These are phyloP conservation scores for Didymella glomerata DNA, from an alignment of 2,329 filamentous ascomycete species.

Conservation along the genomic window DNA sequence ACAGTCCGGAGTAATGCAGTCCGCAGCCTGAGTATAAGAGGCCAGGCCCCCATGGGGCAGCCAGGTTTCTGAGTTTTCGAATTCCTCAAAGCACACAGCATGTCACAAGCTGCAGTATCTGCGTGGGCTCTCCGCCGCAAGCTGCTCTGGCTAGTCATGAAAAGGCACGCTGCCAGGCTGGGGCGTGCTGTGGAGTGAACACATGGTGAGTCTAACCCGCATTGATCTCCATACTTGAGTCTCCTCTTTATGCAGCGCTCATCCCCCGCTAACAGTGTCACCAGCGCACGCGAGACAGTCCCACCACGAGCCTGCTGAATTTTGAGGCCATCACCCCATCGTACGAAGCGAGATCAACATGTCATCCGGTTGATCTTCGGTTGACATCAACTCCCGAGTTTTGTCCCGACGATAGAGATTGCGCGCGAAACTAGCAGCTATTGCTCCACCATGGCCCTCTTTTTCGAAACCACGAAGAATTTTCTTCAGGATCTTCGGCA, in stretches of 20 bases:
- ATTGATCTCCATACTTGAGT: slow-evolving; percentile 9
- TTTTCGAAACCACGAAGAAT: slow-evolving; percentile 32
- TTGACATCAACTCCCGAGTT: slow-evolving; percentile 19
- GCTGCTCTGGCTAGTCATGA: slow-evolving; percentile 18
- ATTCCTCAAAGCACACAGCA: slow-evolving; percentile 3
- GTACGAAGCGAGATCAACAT: slow-evolving; percentile 10
- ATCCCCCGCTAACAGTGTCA: slow-evolving; percentile 16
- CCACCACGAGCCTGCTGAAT: slow-evolving; percentile 7
- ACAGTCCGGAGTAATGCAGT: slow-evolving; percentile 20
- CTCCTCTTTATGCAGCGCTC: slow-evolving; percentile 9
- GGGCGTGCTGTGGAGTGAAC: slow-evolving; percentile 20
- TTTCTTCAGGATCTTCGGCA: slow-evolving; percentile 25
- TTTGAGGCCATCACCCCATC: slow-evolving; percentile 12
- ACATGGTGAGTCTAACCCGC: slow-evolving; percentile 17
- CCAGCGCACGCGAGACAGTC: slow-evolving; percentile 14
- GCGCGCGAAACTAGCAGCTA: slow-evolving; percentile 17
- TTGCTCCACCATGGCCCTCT: slow-evolving; percentile 33
- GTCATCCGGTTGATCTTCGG: slow-evolving; percentile 22
- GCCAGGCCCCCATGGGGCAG: slow-evolving; percentile 20
- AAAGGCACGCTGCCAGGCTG: slow-evolving; percentile 18
- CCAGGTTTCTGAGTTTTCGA: background rate
- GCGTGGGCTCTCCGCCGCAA: slow-evolving; percentile 23
- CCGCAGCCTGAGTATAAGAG: slow-evolving; percentile 22
- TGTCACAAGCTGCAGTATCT: slow-evolving; percentile 18
- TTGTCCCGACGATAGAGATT: slow-evolving; percentile 25